phyloP scores from a whole-genome alignment of 1,284 basidiomycete species.

The Cryptococcus floricola region DNA sequence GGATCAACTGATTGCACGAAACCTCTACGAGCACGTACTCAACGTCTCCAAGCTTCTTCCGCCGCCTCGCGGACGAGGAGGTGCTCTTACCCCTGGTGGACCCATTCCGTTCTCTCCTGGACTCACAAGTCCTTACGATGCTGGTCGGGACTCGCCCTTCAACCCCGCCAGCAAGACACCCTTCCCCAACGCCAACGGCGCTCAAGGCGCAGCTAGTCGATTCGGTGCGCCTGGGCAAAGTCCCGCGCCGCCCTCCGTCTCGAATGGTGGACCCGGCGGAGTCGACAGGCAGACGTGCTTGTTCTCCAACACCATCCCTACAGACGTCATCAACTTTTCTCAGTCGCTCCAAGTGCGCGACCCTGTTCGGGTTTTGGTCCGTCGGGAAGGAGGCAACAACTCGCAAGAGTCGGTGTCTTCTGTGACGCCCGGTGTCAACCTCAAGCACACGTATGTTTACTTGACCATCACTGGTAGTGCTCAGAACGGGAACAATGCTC shows the following conservation, averaged over 20 bases:
- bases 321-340: conserved; percentile 54
- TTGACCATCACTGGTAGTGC: conserved; percentile 80
- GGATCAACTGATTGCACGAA: conserved; percentile 94
- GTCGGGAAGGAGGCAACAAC: conserved; percentile 69
- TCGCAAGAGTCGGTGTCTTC: conserved; percentile 53
- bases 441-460: conserved; percentile 90
- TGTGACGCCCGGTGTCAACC: conserved; percentile 58
- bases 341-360: conserved; percentile 69
- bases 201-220: conserved; percentile 6
- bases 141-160: conserved; percentile 54
- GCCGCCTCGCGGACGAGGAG: conserved; percentile 56
- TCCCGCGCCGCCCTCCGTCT: conserved; percentile 10
- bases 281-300: conserved; percentile 88
- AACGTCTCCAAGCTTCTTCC: conserved; percentile 87
- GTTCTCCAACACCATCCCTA: conserved; percentile 65
- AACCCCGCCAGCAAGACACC: conserved; percentile 50
- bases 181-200: conserved; percentile 53
- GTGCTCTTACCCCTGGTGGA: conserved; percentile 29
- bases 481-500: conserved; percentile 60
- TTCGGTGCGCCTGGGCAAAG: conserved; percentile 22
- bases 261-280: conserved; percentile 3
- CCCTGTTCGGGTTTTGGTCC: conserved; percentile 90
- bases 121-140: conserved; percentile 46
- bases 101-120: conserved; percentile 37
- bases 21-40: conserved; percentile 90